Conservation (phyloP, 1,139 yeast genomes). For the Suhomyces yuchorum region DNA sequence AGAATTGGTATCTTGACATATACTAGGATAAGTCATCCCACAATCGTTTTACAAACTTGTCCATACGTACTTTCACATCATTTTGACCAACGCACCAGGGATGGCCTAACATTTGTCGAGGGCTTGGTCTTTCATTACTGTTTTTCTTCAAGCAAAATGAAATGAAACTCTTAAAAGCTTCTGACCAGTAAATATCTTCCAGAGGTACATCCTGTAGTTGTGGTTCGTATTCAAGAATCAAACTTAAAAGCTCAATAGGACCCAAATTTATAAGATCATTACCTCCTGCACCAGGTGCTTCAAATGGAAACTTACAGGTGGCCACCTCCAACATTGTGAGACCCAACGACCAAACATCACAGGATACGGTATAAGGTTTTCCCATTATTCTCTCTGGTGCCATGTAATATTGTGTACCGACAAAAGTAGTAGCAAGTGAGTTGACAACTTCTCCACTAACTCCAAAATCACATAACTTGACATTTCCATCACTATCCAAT, state of each 20-base stretch:
- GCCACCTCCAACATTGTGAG: constrained; percentile 91
- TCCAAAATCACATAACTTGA: constrained; percentile 96
- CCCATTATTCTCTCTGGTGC: constrained; percentile 98
- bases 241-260: constrained; percentile 83
- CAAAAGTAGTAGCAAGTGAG: constrained; percentile 91
- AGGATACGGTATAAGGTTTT: constrained; percentile 89
- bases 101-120: constrained; percentile 87
- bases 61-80: constrained; percentile 77
- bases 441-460: constrained; percentile 96
- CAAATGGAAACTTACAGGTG: constrained; percentile 76
- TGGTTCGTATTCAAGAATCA: constrained; percentile 83
- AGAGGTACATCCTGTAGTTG: constrained; percentile 74
- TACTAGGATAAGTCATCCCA: constrained; percentile 52
- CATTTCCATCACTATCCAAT: constrained; percentile 72
- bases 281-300: constrained; percentile 22
- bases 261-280: constrained; percentile 50
- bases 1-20: not conserved
- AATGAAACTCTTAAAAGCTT: constrained; percentile 79
- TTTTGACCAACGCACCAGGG: constrained; percentile 88
- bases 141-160: constrained; percentile 81
- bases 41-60: constrained; percentile 74
- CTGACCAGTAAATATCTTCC: constrained; percentile 78
- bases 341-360: constrained; percentile 97
- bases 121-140: constrained; percentile 80
- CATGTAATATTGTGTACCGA: constrained; percentile 97